Evolutionary conservation across 441 rosid genomes (phyloP).

Genomic region (Corymbia citriodora): DNA sequence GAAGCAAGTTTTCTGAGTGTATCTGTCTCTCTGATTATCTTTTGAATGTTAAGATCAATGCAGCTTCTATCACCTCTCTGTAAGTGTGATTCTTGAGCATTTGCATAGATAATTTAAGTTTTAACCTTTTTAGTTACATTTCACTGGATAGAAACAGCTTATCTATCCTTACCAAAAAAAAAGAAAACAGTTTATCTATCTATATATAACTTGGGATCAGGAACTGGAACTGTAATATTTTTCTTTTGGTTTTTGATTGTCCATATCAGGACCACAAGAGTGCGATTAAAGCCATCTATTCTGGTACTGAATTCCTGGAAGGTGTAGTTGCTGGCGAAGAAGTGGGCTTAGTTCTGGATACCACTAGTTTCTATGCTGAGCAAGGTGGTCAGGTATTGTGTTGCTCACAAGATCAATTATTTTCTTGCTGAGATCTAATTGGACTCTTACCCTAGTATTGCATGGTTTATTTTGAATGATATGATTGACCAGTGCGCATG

Average conservation of each 20-base stretch:
- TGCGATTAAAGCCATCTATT: conserved; percentile 76
- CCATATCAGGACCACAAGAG: conserved; percentile 59
- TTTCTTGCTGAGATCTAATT: not conserved
- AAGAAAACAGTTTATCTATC: not conserved
- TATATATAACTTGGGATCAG: not conserved
- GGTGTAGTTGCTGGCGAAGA: conserved; percentile 41
- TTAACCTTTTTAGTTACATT: not conserved
- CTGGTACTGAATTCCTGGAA: conserved; percentile 70
- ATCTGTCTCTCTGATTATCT: not conserved
- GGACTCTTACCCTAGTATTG: not conserved
- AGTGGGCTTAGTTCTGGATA: conserved; percentile 72
- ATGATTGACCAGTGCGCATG: not conserved
- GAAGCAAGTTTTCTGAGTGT: not conserved
- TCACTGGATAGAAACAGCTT: not conserved
- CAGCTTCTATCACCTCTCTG: not conserved
- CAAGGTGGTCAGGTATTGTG: conserved; percentile 98
- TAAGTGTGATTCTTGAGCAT: not conserved
- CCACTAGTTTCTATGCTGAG: conserved; percentile 95
- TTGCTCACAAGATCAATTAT: not conserved
- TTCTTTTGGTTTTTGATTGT: not conserved
- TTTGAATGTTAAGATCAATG: not conserved
- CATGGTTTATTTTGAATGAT: not conserved
- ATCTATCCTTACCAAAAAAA: not conserved
- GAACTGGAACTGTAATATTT: not conserved
- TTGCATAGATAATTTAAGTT: not conserved